Base-by-base conservation (phyloP, 1,139 yeast genomes). In the Kurtzmaniella natalensis region DNA sequence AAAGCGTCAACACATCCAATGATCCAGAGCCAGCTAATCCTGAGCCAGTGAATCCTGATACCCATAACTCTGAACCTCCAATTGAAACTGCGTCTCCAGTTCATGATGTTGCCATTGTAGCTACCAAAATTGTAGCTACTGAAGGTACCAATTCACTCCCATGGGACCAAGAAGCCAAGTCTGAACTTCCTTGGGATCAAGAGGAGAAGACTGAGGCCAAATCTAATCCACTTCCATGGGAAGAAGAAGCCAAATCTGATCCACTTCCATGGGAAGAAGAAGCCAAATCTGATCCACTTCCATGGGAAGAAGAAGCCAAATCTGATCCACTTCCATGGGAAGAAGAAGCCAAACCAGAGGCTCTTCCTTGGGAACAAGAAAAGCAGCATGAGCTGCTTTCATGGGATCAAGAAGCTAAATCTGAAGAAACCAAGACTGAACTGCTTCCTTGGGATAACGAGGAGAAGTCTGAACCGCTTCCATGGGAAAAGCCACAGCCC, bases 321-420 rank as follows among this genome's bases (percentile, higher is more conserved):
- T n/a, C n/a, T 8, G 20, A 8, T 11, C 6, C 9, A 8, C 28
- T 28, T 18, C 31, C 11, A 8, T 7, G 31, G 31, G 31, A 29
- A 15, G 18, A 10, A 21, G n/a, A 8, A 7, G 9, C 15, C n/a
- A 9, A 8, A 27, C n/a, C 14, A 10, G 17, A 19, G 7, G 14
- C 24, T 4, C 35, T 26, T 17, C 39, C 37, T 7, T 33, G 39
- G 39, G 36, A 35, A 11, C 11, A 15, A 14, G 24, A 35, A 32
- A 8, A 10, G 6, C 15, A 11, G 5, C 15, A 16, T 25, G 28
- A 25, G 11, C 11, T 15, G 4, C 36, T 30, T 20, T 38, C 38
- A 3, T 35, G 40, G 40, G 38, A 35, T 10, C 11, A 15, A 17
- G 24, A 33, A 28, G 5, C 19, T 4, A 20, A 7, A 5, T 5